phyloP scores from a whole-genome alignment of 2,329 filamentous ascomycete species.

The Aspergillus sergii region DNA sequence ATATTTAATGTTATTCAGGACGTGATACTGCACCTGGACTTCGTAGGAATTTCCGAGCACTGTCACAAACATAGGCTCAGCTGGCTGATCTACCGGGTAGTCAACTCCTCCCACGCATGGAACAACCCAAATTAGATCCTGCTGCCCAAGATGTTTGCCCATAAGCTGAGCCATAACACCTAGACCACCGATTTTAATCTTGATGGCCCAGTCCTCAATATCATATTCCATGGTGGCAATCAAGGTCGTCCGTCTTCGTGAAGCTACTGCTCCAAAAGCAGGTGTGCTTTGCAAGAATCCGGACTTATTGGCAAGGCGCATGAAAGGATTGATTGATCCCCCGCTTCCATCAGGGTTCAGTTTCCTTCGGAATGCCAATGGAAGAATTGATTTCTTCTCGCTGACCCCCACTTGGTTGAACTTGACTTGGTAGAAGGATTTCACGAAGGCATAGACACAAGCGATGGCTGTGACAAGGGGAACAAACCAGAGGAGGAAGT shows the following conservation, averaged over 20 bases:
- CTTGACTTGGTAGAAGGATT: constrained; percentile 65
- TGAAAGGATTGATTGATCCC: constrained; percentile 36
- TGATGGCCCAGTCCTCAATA: constrained; percentile 70
- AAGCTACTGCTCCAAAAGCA: constrained; percentile 34
- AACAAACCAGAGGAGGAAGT: constrained; percentile 56
- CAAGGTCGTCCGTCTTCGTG: constrained; percentile 57
- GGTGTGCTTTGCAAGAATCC: constrained; percentile 41
- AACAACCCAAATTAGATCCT: constrained; percentile 68
- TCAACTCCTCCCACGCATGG: constrained; percentile 65
- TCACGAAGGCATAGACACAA: constrained; percentile 60
- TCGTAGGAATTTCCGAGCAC: constrained; percentile 64
- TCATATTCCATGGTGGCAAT: constrained; percentile 75
- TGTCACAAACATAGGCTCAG: constrained; percentile 64
- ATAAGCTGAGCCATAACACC: constrained; percentile 72
- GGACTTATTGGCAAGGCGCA: constrained; percentile 38
- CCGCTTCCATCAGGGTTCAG: constrained; percentile 34
- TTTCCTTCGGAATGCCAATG: constrained; percentile 38
- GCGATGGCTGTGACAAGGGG: constrained; percentile 54
- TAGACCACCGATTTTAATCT: constrained; percentile 71
- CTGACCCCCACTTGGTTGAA: constrained; percentile 61
- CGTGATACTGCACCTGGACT: constrained; percentile 66
- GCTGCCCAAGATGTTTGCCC: constrained; percentile 66
- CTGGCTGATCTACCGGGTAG: constrained; percentile 62
- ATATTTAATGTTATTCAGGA: constrained; percentile 67
- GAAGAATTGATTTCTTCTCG: constrained; percentile 50